These are phyloP conservation scores for Citrus maxima DNA, from an alignment of 345 rosid genomes.

Conservation along the genomic window DNA sequence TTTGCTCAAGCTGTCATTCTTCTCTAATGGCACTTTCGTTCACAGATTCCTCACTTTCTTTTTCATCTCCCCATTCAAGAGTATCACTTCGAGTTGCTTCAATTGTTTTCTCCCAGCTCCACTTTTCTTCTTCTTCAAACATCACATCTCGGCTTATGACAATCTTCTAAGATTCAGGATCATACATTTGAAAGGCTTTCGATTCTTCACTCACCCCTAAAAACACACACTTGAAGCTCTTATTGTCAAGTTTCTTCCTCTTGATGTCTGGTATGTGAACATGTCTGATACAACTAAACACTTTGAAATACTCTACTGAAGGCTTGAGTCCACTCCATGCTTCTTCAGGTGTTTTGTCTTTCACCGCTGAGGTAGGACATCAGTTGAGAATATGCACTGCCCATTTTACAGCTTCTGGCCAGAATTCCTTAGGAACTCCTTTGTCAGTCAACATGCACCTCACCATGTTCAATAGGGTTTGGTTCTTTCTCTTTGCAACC, in stretches of 20 bases:
- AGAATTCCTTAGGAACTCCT: background rate
- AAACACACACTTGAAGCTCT: background rate
- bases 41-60: too few relatives aligned
- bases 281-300: background rate
- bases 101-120: background rate
- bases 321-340: background rate
- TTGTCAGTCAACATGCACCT: background rate
- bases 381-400: background rate
- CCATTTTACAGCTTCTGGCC: background rate
- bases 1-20: too few relatives aligned
- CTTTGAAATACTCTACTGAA: background rate
- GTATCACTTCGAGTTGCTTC: background rate
- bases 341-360: background rate
- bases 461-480: background rate
- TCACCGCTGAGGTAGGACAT: background rate
- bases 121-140: background rate
- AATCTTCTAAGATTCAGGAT: background rate
- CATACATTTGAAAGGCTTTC: background rate
- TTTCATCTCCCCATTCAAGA: too few relatives aligned
- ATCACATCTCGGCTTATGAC: background rate
- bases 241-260: background rate
- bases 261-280: background rate
- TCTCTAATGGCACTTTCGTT: too few relatives aligned
- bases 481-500: background rate
- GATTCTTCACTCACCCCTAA: background rate